Percentiles rank a stretch among this genome's conserved stretches.
phyloP scores from a whole-genome alignment of 164 flowering plant species.

The Annona cherimola region DNA sequence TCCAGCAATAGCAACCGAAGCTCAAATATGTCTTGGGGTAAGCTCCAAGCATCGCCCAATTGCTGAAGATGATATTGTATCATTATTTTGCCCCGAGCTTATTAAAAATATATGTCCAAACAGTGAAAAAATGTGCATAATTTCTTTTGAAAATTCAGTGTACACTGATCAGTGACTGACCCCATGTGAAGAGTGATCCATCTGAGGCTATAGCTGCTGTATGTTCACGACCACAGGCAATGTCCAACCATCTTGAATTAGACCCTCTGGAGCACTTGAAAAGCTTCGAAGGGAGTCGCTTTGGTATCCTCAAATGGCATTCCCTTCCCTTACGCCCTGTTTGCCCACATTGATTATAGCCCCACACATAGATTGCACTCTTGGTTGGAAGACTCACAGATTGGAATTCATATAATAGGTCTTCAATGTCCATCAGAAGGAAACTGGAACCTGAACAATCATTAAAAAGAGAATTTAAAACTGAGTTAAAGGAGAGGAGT shows the following conservation, averaged over 20 bases:
- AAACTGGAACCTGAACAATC: neutral
- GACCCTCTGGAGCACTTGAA: slow-evolving; percentile 72
- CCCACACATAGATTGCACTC: slow-evolving; percentile 98
- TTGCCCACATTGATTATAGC: slow-evolving; percentile 90
- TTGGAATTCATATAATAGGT: slow-evolving; percentile 40
- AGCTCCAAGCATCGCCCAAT: no score
- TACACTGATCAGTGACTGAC: slow-evolving; percentile 24
- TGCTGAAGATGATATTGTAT: no score
- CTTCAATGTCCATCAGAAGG: slow-evolving; percentile 50
- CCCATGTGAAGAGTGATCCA: slow-evolving; percentile 95
- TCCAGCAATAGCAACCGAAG: no score
- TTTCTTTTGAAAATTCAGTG: neutral
- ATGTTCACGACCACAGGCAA: slow-evolving; percentile 93
- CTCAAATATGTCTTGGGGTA: no score
- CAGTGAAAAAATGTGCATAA: no score
- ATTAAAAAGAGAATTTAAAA: neutral
- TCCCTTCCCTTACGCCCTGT: slow-evolving; percentile 77
- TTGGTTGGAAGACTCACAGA: slow-evolving; percentile 46
- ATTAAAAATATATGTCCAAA: no score
- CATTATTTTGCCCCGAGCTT: no score
- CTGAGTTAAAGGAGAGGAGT: neutral
- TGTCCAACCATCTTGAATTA: slow-evolving; percentile 69
- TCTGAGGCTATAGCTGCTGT: slow-evolving; percentile 86
- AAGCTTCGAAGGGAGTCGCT: slow-evolving; percentile 68
- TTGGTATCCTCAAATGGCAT: slow-evolving; percentile 71